A percentile compares a stretch with the other conserved stretches of the same genome.
Evolutionary conservation across 345 rosid genomes (phyloP).

Genomic region (Brassica juncea): DNA sequence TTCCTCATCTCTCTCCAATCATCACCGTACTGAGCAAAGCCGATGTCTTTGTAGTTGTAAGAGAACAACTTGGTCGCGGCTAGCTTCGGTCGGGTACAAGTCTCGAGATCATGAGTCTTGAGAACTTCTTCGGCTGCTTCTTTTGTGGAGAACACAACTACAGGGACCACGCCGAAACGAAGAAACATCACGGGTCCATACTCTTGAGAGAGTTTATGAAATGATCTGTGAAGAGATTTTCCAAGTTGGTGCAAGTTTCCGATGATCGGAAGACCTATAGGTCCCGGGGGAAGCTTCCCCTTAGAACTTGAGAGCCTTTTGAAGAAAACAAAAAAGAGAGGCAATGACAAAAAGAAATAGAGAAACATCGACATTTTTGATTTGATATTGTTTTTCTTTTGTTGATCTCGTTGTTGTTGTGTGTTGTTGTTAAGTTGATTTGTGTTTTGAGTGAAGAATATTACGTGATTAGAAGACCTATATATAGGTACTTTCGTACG

Average conservation of each 20-base stretch:
- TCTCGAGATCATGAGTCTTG: conserved; percentile 40
- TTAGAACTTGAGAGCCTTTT: conserved; percentile 4
- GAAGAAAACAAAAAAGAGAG: conserved; percentile 13
- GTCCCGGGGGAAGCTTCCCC: conserved; percentile 44
- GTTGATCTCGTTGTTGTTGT: background rate
- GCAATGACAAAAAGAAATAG: background rate
- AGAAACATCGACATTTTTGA: conserved; percentile 22
- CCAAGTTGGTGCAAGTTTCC: conserved; percentile 55
- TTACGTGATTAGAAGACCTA: background rate
- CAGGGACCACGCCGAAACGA: conserved; percentile 43
- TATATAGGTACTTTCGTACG: conserved; percentile 11
- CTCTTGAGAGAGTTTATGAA: conserved; percentile 40
- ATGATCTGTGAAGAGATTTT: conserved; percentile 35
- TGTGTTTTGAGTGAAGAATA: conserved; percentile 16
- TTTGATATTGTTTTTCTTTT: background rate
- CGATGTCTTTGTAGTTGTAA: conserved; percentile 42
- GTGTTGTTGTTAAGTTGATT: conserved; percentile 6
- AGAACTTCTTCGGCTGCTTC: conserved; percentile 44
- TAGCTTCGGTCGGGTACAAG: conserved; percentile 41
- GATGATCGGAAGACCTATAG: conserved; percentile 45
- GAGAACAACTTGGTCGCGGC: conserved; percentile 23
- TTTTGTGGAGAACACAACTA: conserved; percentile 44
- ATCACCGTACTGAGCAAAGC: conserved; percentile 43
- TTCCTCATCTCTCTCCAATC: conserved; percentile 45
- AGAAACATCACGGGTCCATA: conserved; percentile 55